Base-by-base conservation (phyloP, 2,329 filamentous ascomycete genomes). In the Fusarium xylarioides region DNA sequence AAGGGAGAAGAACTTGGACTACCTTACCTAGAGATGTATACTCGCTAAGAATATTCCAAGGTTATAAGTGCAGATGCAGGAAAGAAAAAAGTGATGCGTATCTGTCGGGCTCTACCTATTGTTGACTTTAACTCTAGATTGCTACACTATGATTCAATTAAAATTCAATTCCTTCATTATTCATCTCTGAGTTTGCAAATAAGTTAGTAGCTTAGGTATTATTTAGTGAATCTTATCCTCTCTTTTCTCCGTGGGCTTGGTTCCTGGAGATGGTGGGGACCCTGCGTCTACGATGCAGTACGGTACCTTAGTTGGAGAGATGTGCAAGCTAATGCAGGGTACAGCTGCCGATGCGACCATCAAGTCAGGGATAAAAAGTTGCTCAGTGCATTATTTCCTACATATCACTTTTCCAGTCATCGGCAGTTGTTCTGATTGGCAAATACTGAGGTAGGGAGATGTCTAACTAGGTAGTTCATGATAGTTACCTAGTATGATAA, bases 381-480 rank as follows among this genome's bases (percentile, higher is more conserved):
- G 30, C 43, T 47, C 34, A 37, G 21, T 47, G 35, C 42, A 54
- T 37, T 42, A 42, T 50, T 38, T 55, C 23, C 43, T 64, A 52
- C 42, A 38, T 38, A 30, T 63, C 23, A 47, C 52, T 66, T 54
- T 70, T 32, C 40, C 44, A 32, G 46, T 72, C 35, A 50, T 63
- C 19, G 32, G 34, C 30, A 42, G n/a, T 37, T 60, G 42, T 53
- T 37, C 53, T 47, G 30, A 34, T 37, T 42, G 35, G 23, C 46
- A 49, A 57, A 57, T n/a, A 15, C 19, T 34, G 46, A 72, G 30
- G 69, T 28, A 70, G 69, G 69, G 69, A 37, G 54, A 70, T 46
- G 52, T 47, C 47, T 63, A 28, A 28, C 26, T 28, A 28, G 4
- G 4, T 26, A 61, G 40, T 18, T 56, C 11, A 40, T 53, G 47